phyloP scores from a whole-genome alignment of 2,329 filamentous ascomycete species.

The Acrocalymma vagum region DNA sequence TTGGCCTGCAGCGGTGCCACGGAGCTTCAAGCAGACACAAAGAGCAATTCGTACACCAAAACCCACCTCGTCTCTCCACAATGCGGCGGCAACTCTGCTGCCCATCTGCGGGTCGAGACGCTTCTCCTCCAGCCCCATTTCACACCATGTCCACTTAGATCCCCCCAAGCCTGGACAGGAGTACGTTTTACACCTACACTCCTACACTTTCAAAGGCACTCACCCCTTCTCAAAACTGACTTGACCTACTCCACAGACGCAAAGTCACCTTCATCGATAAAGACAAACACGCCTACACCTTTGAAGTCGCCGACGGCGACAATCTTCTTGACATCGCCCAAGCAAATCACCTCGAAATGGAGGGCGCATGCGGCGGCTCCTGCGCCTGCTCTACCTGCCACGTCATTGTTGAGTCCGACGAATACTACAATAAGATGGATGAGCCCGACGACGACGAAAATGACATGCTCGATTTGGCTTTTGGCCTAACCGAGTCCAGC shows the following conservation, averaged over 20 bases:
- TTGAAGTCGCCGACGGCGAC: constrained; percentile 84
- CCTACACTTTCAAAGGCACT: constrained; percentile 1
- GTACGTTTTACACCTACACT: constrained; percentile 60
- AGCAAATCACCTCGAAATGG: constrained; percentile 95
- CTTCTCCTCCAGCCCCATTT: constrained; percentile 72
- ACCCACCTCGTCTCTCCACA: background rate
- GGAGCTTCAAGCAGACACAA: background rate
- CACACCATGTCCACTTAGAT: constrained; percentile 79
- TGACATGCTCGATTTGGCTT: constrained; percentile 77
- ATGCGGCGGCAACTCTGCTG: background rate
- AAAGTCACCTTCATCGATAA: constrained; percentile 95
- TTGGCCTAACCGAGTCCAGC: constrained; percentile 86
- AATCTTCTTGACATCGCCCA: constrained; percentile 96
- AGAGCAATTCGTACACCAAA: constrained; percentile 6
- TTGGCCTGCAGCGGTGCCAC: constrained; percentile 16
- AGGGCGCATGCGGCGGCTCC: constrained; percentile 94
- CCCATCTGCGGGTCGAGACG: constrained; percentile 44
- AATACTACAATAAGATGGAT: constrained; percentile 76
- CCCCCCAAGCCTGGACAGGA: constrained; percentile 91
- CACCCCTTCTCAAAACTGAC: constrained; percentile 11
- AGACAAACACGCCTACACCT: constrained; percentile 76
- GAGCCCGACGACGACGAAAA: constrained; percentile 59
- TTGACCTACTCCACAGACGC: constrained; percentile 66
- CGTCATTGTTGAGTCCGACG: constrained; percentile 79
- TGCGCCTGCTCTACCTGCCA: constrained; percentile 95